These are phyloP conservation scores for Flueggea neowawraea DNA, from an alignment of 441 rosid species.

Conservation along the genomic window DNA sequence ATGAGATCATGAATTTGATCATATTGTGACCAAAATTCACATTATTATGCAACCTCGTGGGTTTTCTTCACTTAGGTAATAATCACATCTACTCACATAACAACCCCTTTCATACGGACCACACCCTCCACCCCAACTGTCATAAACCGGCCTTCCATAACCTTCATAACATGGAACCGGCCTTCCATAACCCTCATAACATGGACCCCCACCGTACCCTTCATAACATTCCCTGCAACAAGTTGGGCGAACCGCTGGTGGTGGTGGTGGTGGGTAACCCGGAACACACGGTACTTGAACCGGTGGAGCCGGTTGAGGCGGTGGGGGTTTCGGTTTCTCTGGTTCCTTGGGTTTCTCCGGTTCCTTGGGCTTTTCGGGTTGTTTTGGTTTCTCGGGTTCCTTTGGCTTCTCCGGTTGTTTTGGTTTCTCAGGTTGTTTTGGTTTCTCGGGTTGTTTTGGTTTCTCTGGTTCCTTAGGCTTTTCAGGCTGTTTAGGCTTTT, in stretches of 20 bases:
- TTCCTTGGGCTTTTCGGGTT: slow-evolving; percentile 6
- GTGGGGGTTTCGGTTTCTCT: background rate
- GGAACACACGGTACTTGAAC: slow-evolving; percentile 7
- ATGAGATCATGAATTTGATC: no score
- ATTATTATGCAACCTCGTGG: slow-evolving; percentile 49
- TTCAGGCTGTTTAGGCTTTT: slow-evolving; percentile 4
- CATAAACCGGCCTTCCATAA: slow-evolving; percentile 48
- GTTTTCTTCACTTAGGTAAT: slow-evolving; percentile 47
- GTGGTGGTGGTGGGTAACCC: background rate
- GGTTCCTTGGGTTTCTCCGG: background rate
- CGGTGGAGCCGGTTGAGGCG: slow-evolving; percentile 8
- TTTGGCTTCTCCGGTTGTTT: background rate
- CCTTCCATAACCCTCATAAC: slow-evolving; percentile 50
- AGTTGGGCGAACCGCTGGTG: slow-evolving; percentile 5
- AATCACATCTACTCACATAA: slow-evolving; percentile 28
- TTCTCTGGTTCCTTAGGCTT: slow-evolving; percentile 20
- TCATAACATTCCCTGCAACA: slow-evolving; percentile 41
- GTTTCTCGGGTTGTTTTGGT: slow-evolving; percentile 13
- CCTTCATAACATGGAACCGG: slow-evolving; percentile 21
- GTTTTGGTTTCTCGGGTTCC: slow-evolving; percentile 6
- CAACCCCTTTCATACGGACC: slow-evolving; percentile 16
- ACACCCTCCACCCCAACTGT: slow-evolving; percentile 51
- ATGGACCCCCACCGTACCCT: slow-evolving; percentile 49
- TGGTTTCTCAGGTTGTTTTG: slow-evolving; percentile 6
- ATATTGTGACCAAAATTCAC: slow-evolving; percentile 19